Evolutionary conservation across 805 yeast species (phyloP), one percentile per base, ranked within the genome.

Genomic region (Komagataella pastoris): DNA sequence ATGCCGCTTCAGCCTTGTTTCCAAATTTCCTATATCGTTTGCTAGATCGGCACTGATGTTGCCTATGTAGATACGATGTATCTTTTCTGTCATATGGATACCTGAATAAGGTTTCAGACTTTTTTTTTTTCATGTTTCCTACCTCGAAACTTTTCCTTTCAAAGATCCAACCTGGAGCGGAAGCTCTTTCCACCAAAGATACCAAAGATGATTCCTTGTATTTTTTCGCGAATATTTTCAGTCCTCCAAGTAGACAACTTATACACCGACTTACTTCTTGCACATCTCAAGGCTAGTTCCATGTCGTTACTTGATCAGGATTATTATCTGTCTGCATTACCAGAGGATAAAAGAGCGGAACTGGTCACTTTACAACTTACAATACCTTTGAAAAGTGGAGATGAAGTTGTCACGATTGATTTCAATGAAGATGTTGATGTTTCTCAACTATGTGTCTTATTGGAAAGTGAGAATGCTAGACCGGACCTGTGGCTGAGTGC

Each of bases 351-450:
- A 14, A 30, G 40, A 14, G 40, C 40, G 40, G 40, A 30, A 14
- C 40, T 30, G 40, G 40, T 23, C 53, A 54, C 17, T 62, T 55
- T 48, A 53, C 58, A 1, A 55, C 65, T 7, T 56, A 56, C 14
- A 62, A 84, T 91, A 60, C 97, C 96, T 47, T 70, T 88, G 62
- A 75, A 74, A 55, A 84, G 77, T 52, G 81, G 83, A 53, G 86
- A 84, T 59, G 96, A 89, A 67, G 85, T 88, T 55, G 96, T 91
- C 56, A 84, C 88, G 50, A 79, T 93, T 58, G 91, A 89, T 60
- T 74, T 85, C 54, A 77, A 77, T 50, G 80, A 81, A 43, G 98
- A 91, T 61, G 72, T 89, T 52, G 96, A 91, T 64, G 87, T 96
- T 3, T 75, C 80, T 47, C 98, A 93, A 61, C 73, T 93, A 55